A percentile compares a stretch with the other conserved stretches of the same genome.
Evolutionary conservation across 2,329 filamentous ascomycete genomes (phyloP).

Genomic region (Pestalotiopsis sp.): DNA sequence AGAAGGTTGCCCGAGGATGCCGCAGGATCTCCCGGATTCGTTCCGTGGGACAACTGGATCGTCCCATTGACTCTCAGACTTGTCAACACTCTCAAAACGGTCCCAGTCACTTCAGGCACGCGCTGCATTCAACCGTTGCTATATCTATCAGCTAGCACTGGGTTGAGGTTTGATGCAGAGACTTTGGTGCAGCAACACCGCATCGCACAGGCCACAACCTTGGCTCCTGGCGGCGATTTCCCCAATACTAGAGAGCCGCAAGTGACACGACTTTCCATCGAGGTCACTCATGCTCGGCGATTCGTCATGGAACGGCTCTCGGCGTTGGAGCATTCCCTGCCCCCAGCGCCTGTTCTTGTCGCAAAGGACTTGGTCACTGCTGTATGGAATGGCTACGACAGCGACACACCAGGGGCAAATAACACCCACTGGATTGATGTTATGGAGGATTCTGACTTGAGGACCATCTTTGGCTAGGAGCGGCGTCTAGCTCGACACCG

Average conservation of each 20-base stretch:
- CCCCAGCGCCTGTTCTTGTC: constrained; percentile 43
- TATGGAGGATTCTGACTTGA: constrained; percentile 24
- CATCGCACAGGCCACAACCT: constrained; percentile 1
- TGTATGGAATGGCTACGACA: constrained; percentile 44
- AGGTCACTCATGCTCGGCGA: constrained; percentile 39
- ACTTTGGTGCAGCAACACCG: constrained; percentile 19
- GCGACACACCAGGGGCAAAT: constrained; percentile 32
- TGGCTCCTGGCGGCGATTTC: neutral
- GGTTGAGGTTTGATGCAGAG: constrained; percentile 27
- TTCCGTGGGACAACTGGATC: constrained; percentile 40
- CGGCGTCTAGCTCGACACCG: neutral
- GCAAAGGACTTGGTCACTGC: constrained; percentile 43
- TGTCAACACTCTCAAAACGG: constrained; percentile 35
- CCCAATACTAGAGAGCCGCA: constrained; percentile 16
- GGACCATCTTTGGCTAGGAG: constrained; percentile 18
- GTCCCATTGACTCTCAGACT: constrained; percentile 35
- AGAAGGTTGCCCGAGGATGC: constrained; percentile 29
- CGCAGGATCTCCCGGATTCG: constrained; percentile 13
- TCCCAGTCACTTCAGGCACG: constrained; percentile 37
- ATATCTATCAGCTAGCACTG: constrained; percentile 39
- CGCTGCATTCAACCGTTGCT: constrained; percentile 39
- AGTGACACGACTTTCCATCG: constrained; percentile 29
- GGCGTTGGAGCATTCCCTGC: constrained; percentile 40
- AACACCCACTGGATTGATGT: constrained; percentile 46
- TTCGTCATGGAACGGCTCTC: constrained; percentile 41